Evolutionary conservation across 768 basidiomycete species (phyloP).

Genomic region (Gloeophyllum trabeum): DNA sequence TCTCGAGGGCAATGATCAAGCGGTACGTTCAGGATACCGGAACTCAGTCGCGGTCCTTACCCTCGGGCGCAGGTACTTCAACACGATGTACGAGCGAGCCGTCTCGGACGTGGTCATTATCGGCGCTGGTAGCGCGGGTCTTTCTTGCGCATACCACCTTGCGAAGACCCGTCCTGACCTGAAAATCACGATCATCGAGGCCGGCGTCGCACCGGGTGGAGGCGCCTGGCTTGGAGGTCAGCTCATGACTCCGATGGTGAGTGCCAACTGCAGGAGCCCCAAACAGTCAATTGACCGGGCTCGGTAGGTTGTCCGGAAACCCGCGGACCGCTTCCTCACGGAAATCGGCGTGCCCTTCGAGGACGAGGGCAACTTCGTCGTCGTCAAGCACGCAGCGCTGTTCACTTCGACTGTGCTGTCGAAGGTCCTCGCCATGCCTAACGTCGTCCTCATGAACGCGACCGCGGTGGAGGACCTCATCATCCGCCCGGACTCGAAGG

Average conservation of each 20-base stretch:
- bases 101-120: conserved; percentile 71
- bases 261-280: not conserved
- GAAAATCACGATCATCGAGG: conserved; percentile 58
- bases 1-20: conserved; percentile 69
- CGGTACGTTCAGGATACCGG: conserved; percentile 23
- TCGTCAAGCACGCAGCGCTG: conserved; percentile 74
- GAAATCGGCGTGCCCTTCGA: conserved; percentile 66
- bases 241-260: conserved; percentile 32
- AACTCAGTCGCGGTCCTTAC: too few species aligned
- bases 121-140: conserved; percentile 55
- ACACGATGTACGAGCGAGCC: conserved; percentile 61
- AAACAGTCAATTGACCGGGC: too few species aligned
- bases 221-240: conserved; percentile 75
- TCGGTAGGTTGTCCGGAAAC: conserved; percentile 81
- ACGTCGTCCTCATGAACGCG: conserved; percentile 68
- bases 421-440: conserved; percentile 56
- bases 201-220: conserved; percentile 58
- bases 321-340: conserved; percentile 58
- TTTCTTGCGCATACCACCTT: conserved; percentile 67
- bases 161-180: conserved; percentile 58
- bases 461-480: conserved; percentile 78
- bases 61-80: conserved; percentile 45
- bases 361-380: conserved; percentile 67
- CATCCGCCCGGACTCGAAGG: conserved; percentile 39
- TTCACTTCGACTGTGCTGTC: conserved; percentile 73